Base-by-base conservation (phyloP, 257 asterid species). In the Ehretia macrophylla region DNA sequence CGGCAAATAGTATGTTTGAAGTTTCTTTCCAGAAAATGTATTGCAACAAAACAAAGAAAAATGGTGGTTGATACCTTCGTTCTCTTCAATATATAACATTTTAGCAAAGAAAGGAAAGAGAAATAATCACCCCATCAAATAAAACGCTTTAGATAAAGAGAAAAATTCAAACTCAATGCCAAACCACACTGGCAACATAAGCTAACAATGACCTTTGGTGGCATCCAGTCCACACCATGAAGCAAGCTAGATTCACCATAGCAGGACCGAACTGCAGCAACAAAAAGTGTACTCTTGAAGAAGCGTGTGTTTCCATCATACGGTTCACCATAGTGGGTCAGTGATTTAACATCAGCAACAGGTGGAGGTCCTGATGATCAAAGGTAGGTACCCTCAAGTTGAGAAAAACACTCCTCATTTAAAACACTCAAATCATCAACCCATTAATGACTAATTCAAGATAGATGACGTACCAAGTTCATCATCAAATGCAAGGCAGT, bases 191-290 rank as follows among this genome's bases (percentile, higher is more conserved):
- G 8, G 17, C 5, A 50, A 35, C 37, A 35, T 37, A 47, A 50
- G 14, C 50, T 39, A 17, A 32, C 40, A 18, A 65, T 59, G 63
- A 92, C 97, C 95, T 92, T 92, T 42, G 99, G 99, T 32, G 99
- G 95, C 96, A 92, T 88, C 97, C 97, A 92, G 50, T 86, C 99
- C 66, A 84, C 94, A 58, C 99, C 99, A 65, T 92, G 99, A 63
- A 92, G 96, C 88, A 88, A 77, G 83, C 87, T 86, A 72, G 96
- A 86, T 86, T 92, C 96, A 38, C 88, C 95, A 63, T 92, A 92
- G 67, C 95, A 88, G 57, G 99, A 92, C 74, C 99, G 81, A 83
- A 92, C 95, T 10, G 99, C 97, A 70, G 99, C 99, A 68, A 86
- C 99, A 77, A 92, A 92, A 59, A 88, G 85, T 14, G 97, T 92